These are phyloP conservation scores for Coriolopsis trogii DNA, from an alignment of 1,284 basidiomycete genomes.

Conservation along the genomic window DNA sequence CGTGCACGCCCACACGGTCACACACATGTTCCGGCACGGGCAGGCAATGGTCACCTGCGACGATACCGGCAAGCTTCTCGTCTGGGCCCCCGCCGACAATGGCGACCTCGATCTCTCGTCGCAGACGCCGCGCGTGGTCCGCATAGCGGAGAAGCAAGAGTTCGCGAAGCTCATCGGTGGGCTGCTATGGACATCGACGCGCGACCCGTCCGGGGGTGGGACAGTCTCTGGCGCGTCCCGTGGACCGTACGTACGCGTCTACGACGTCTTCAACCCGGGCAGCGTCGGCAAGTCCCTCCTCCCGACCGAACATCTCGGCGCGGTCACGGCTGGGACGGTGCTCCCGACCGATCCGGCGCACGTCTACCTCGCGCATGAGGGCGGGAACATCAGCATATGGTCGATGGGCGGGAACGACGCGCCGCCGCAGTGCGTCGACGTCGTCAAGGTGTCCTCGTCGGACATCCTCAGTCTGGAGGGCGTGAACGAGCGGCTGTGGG, in stretches of 20 bases:
- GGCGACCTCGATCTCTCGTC: slow-evolving; percentile 41
- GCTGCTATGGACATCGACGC: slow-evolving; percentile 80
- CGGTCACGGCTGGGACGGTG: slow-evolving; percentile 81
- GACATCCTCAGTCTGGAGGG: slow-evolving; percentile 83
- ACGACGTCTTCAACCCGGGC: slow-evolving; percentile 67
- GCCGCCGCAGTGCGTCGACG: slow-evolving; percentile 60
- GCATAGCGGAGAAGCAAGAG: slow-evolving; percentile 81
- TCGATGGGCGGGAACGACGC: slow-evolving; percentile 48
- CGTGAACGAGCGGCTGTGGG: slow-evolving; percentile 84
- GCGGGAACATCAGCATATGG: slow-evolving; percentile 88
- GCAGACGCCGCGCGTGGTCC: slow-evolving; percentile 61
- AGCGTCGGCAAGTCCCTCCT: slow-evolving; percentile 51
- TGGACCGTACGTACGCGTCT: slow-evolving; percentile 77
- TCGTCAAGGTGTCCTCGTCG: slow-evolving; percentile 78
- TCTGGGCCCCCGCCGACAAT: slow-evolving; percentile 59
- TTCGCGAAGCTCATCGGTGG: slow-evolving; percentile 76
- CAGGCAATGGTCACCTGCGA: slow-evolving; percentile 78
- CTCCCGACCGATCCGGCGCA: slow-evolving; percentile 68
- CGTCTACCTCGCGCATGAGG: slow-evolving; percentile 93
- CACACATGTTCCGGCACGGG: slow-evolving; percentile 73
- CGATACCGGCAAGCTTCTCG: slow-evolving; percentile 79
- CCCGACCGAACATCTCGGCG: slow-evolving; percentile 69
- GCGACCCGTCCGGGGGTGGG: slow-evolving; percentile 48
- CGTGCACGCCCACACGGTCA: slow-evolving; percentile 69
- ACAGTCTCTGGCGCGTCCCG: slow-evolving; percentile 44